A percentile compares a stretch with the other conserved stretches of the same genome.
Evolutionary conservation across 2,329 filamentous ascomycete species (phyloP).

Genomic region (Lachnellula hyalina): DNA sequence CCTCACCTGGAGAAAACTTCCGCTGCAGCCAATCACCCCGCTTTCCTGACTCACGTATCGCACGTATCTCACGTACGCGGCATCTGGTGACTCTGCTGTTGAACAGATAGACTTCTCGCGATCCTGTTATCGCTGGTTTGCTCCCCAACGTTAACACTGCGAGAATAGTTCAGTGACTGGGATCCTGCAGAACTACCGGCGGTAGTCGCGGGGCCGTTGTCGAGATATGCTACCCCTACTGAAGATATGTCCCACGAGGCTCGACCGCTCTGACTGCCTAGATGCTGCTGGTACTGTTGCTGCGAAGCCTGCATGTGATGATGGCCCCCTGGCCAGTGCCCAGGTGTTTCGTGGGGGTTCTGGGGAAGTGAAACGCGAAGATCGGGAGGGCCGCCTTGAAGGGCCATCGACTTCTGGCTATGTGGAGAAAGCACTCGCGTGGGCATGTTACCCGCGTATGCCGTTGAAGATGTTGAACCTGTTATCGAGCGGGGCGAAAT

Average conservation of each 20-base stretch:
- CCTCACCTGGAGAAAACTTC: slow-evolving; percentile 15
- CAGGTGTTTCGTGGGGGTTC: slow-evolving; percentile 22
- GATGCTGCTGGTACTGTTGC: slow-evolving; percentile 21
- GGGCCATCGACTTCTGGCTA: slow-evolving; percentile 22
- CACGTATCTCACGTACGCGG: slow-evolving; percentile 21
- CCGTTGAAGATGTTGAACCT: slow-evolving; percentile 25
- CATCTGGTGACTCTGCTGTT: slow-evolving; percentile 28
- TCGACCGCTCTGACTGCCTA: slow-evolving; percentile 20
- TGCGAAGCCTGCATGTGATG: slow-evolving; percentile 28
- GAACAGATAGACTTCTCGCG: slow-evolving; percentile 19
- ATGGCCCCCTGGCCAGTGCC: slow-evolving; percentile 23
- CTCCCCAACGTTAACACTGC: slow-evolving; percentile 20
- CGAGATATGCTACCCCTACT: slow-evolving; percentile 22
- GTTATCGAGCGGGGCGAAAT: slow-evolving; percentile 30
- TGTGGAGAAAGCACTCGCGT: slow-evolving; percentile 27
- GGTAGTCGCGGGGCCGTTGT: slow-evolving; percentile 26
- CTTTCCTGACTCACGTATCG: slow-evolving; percentile 16
- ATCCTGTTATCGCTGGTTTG: slow-evolving; percentile 22
- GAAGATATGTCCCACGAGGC: slow-evolving; percentile 30
- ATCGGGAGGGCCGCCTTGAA: slow-evolving; percentile 27
- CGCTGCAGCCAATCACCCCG: background rate
- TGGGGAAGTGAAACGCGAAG: slow-evolving; percentile 23
- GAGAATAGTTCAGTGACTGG: slow-evolving; percentile 21
- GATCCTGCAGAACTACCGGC: slow-evolving; percentile 22
- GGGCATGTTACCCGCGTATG: slow-evolving; percentile 22